Evolutionary conservation across 352 stramenopile genomes (phyloP).

Genomic region (Globisporangium canariense): DNA sequence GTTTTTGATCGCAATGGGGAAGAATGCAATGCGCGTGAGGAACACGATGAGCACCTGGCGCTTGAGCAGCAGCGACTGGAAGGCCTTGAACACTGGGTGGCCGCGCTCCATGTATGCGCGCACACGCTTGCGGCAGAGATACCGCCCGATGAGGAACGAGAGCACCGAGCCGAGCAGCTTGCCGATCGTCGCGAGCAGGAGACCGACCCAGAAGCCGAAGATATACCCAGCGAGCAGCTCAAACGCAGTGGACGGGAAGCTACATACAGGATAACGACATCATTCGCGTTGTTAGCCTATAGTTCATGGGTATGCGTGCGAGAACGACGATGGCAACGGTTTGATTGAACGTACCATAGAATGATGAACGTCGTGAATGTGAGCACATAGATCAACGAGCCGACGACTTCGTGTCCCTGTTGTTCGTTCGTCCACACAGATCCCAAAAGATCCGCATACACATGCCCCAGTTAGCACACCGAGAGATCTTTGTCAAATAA

Average conservation of each 20-base stretch:
- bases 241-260: constrained; percentile 74
- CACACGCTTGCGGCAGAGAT: constrained; percentile 57
- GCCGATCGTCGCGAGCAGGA: constrained; percentile 55
- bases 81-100: constrained; percentile 63
- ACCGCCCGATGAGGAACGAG: constrained; percentile 67
- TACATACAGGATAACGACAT: constrained; percentile 14
- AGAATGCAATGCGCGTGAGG: constrained; percentile 75
- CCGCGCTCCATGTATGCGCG: constrained; percentile 69
- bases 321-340: background rate
- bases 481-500: background rate
- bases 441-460: background rate
- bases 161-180: constrained; percentile 70
- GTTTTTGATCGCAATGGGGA: constrained; percentile 85
- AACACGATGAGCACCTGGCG: constrained; percentile 75
- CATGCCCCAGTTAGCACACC: background rate
- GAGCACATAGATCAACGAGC: constrained; percentile 17
- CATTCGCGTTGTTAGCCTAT: too few species aligned
- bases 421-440: background rate
- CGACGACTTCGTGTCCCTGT: constrained; percentile 15
- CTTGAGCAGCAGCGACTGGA: constrained; percentile 56
- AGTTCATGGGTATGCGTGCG: too few species aligned
- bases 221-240: constrained; percentile 76
- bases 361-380: constrained; percentile 23
- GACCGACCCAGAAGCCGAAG: constrained; percentile 71
- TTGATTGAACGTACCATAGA: constrained; percentile 14